A percentile compares a stretch with the other conserved stretches of the same genome.
Evolutionary conservation across 163 green algal species (phyloP).

Genomic region (Chloromonas sp.): DNA sequence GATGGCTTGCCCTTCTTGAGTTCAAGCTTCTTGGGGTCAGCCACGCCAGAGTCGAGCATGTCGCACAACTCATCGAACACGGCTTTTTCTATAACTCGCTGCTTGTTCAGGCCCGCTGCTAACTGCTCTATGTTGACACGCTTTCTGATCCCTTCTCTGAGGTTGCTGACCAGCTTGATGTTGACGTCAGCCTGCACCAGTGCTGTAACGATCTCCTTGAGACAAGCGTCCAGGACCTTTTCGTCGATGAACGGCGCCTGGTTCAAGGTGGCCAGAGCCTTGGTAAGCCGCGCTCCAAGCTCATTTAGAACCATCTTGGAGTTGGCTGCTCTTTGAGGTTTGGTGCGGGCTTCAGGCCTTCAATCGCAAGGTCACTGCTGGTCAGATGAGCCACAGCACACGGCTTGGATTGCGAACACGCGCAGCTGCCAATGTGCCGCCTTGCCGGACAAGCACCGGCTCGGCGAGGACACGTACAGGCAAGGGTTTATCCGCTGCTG

Average conservation of each 20-base stretch:
- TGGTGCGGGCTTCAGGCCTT: no score
- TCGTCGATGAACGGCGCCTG: slow-evolving; percentile 86
- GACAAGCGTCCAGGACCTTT: slow-evolving; percentile 78
- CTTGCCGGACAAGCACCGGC: no score
- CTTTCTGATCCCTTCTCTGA: slow-evolving; percentile 78
- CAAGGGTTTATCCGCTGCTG: no score
- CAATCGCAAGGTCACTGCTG: no score
- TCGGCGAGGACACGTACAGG: no score
- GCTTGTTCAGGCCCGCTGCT: slow-evolving; percentile 89
- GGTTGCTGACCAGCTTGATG: slow-evolving; percentile 79
- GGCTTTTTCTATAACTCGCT: slow-evolving; percentile 91
- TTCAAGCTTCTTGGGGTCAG: slow-evolving; percentile 46
- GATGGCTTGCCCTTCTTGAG: slow-evolving; percentile 85
- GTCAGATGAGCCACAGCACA: no score
- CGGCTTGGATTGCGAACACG: no score
- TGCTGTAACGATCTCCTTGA: slow-evolving; percentile 94
- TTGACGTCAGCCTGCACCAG: slow-evolving; percentile 92
- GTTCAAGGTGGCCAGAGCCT: slow-evolving; percentile 73
- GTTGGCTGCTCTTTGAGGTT: no score
- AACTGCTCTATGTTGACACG: slow-evolving; percentile 86
- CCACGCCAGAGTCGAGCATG: slow-evolving; percentile 74
- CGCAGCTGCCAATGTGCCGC: no score
- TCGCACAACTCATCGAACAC: slow-evolving; percentile 95
- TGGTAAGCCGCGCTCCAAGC: slow-evolving; percentile 79
- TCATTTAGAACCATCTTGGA: slow-evolving; percentile 90